A percentile compares a stretch with the other conserved stretches of the same genome.
These are phyloP conservation scores for Colletotrichum gloeosporioides DNA, from an alignment of 2,329 filamentous ascomycete species.

Conservation along the genomic window DNA sequence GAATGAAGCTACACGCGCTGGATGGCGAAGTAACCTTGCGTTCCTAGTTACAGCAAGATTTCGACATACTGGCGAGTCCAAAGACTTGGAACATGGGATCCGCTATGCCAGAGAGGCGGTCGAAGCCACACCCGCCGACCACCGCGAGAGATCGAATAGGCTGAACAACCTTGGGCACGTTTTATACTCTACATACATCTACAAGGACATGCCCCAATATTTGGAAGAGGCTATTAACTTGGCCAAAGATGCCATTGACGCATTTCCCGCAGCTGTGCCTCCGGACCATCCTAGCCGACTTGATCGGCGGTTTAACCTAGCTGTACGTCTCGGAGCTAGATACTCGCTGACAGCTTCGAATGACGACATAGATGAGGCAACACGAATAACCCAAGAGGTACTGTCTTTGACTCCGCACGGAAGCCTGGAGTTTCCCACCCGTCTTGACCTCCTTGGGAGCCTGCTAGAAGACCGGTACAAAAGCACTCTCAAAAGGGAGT, in stretches of 20 bases:
- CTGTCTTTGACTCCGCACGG: background rate
- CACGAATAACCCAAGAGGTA: rapidly evolving
- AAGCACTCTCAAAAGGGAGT: background rate
- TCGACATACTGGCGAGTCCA: background rate
- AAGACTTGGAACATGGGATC: background rate
- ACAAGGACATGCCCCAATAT: background rate
- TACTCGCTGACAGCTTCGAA: background rate
- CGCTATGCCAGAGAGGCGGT: background rate
- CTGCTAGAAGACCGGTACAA: background rate
- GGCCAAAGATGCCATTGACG: background rate
- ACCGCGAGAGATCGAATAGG: background rate
- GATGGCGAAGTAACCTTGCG: background rate
- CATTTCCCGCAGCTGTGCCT: background rate
- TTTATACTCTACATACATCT: background rate
- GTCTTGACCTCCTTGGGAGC: background rate
- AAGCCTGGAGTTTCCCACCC: rapidly evolving
- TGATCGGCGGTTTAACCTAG: background rate
- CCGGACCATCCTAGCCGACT: background rate
- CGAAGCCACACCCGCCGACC: background rate
- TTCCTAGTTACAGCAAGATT: background rate
- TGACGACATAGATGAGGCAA: rapidly evolving
- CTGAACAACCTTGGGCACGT: background rate
- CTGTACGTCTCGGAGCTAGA: background rate
- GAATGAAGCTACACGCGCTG: background rate
- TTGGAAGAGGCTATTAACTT: background rate